phyloP scores from a whole-genome alignment of 2,329 filamentous ascomycete genomes.

The Lachnellula hyalina region DNA sequence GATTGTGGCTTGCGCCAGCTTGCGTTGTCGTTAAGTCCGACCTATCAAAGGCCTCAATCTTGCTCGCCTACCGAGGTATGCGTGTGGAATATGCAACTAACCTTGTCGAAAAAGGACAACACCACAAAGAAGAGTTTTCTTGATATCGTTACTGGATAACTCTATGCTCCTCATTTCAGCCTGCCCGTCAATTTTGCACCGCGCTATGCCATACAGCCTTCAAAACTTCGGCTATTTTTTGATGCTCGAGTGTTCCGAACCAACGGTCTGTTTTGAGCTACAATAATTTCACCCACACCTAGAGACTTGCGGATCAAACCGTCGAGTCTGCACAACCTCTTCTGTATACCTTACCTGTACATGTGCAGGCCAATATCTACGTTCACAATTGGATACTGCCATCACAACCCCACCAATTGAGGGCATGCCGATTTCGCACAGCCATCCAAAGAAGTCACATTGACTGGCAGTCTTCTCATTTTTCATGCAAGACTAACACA shows the following conservation, averaged over 20 bases:
- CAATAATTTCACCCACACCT: conserved; percentile 7
- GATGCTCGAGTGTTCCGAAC: conserved; percentile 7
- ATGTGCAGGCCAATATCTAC: neutral
- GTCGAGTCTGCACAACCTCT: neutral
- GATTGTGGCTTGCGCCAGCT: conserved; percentile 22
- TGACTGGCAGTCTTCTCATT: neutral
- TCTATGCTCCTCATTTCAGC: neutral
- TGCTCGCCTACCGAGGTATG: neutral
- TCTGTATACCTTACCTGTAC: neutral
- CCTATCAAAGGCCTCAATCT: conserved; percentile 4
- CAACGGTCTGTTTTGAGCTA: conserved; percentile 4
- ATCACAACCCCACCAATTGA: conserved; percentile 9
- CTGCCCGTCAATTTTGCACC: neutral
- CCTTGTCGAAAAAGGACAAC: conserved; percentile 13
- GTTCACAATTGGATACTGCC: neutral
- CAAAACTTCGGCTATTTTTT: neutral
- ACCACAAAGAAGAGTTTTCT: neutral
- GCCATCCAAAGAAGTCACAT: conserved; percentile 17
- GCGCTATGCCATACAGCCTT: conserved; percentile 10
- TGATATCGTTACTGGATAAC: conserved; percentile 3
- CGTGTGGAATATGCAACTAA: conserved; percentile 3
- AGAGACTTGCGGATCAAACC: neutral
- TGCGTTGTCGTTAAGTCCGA: conserved; percentile 8
- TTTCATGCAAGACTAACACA: neutral
- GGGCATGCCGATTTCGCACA: conserved; percentile 18